These are phyloP conservation scores for Posidonia australis DNA, from an alignment of 106 monocot species.

Conservation along the genomic window DNA sequence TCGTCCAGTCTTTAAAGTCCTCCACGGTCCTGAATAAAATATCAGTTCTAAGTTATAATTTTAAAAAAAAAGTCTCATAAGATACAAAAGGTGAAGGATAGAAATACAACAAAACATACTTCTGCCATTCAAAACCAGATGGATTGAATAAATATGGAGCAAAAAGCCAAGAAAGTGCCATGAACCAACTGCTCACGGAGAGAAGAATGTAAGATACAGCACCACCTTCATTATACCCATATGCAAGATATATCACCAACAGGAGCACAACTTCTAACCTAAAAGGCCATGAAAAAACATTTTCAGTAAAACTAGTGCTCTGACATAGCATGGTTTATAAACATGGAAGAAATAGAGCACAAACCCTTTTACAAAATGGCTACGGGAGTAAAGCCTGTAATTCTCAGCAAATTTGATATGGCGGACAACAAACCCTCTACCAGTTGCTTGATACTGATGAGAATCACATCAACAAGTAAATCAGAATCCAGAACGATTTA, in stretches of 20 bases:
- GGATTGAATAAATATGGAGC: conserved; percentile 80
- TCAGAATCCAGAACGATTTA: too few relatives aligned
- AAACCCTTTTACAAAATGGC: conserved; percentile 88
- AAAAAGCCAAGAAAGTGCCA: conserved; percentile 85
- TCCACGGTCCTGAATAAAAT: conserved; percentile 54
- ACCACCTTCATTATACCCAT: conserved; percentile 52
- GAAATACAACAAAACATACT: conserved; percentile 27
- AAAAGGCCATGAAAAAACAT: not conserved
- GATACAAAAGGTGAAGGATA: not conserved
- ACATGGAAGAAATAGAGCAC: not conserved
- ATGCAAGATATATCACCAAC: conserved; percentile 56
- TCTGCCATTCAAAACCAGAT: conserved; percentile 88
- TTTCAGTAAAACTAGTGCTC: not conserved
- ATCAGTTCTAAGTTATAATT: not conserved
- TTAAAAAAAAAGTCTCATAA: not conserved
- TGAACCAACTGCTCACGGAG: conserved; percentile 71
- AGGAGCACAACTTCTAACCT: conserved; percentile 72
- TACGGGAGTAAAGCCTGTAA: conserved; percentile 82
- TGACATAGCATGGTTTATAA: not conserved
- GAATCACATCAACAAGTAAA: not conserved
- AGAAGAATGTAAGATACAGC: conserved; percentile 63
- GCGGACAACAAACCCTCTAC: conserved; percentile 74
- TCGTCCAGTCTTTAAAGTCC: conserved; percentile 87
- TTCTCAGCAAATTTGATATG: conserved; percentile 83
- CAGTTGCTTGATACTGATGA: conserved; percentile 60